Evolutionary conservation across 2,329 filamentous ascomycete species (phyloP), one percentile per base, ranked within the genome.

Genomic region (Epichloe aotearoae): DNA sequence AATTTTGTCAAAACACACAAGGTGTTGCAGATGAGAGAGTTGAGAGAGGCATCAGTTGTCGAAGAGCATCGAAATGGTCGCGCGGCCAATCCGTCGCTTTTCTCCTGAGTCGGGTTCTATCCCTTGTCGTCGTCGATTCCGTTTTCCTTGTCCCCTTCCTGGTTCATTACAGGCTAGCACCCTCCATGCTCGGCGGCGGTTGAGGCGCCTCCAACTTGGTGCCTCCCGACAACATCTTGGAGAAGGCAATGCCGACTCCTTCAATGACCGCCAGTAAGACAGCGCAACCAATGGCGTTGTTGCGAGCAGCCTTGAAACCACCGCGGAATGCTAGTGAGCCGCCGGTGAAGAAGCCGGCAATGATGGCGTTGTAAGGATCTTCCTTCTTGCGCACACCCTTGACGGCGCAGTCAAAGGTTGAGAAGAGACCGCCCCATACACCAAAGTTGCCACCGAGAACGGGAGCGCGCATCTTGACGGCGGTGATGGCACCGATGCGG

Each of bases 371-470:
- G 74, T 89, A 97, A 14, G 93, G 89, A 67, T 97, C 93, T 69
- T 98, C 93, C 83, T 96, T 97, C 77, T 93, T 88, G 57, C 89
- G 76, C 51, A 91, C 74, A 52, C 91, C 91, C 77, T 97, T 98
- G 55, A 96, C 86, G 20, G 90, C 86, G 74, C 93, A 98, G 73
- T 98, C 93, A 64, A 91, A 97, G 55, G 88, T 94, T 61, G 83
- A 88, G 76, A 97, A 97, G 52, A 97, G 74, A 58, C 93, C 93
- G 65, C 93, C 91, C 91, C 93, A 97, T 52, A 95, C 88, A 62
- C 91, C 91, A 62, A 97, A 98, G 76, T 98, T 98, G 63, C 93
- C 93, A 64, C 93, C 93, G 46, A 97, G 79, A 36, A 97, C 91
- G 2, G 93, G 93, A 41, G 93, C 93, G 65, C 93, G 86, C 65